Evolutionary conservation across 2,329 filamentous ascomycete species (phyloP).

Genomic region (Beauveria scarabaeidicola): DNA sequence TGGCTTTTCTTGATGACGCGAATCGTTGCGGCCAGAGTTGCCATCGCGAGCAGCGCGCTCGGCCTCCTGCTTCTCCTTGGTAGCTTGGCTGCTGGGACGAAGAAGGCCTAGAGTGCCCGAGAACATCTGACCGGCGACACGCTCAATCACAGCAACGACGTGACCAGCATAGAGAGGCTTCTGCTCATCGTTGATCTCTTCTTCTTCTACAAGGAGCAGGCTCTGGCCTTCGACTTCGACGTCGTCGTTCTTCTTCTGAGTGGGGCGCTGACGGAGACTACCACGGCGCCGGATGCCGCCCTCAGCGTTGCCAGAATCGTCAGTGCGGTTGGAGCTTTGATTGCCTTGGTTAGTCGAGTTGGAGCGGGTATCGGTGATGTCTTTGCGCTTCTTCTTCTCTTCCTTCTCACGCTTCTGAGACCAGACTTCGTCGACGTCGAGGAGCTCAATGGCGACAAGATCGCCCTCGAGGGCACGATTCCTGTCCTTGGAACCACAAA

Average conservation of each 20-base stretch:
- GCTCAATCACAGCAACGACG: constrained; percentile 93
- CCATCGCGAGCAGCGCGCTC: constrained; percentile 89
- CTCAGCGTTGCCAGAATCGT: constrained; percentile 57
- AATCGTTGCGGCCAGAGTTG: constrained; percentile 60
- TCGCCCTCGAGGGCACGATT: constrained; percentile 96
- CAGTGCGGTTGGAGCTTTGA: constrained; percentile 52
- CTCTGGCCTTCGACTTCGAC: constrained; percentile 98
- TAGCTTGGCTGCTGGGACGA: constrained; percentile 93
- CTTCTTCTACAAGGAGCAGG: constrained; percentile 90
- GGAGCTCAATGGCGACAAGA: constrained; percentile 86
- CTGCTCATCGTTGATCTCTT: constrained; percentile 96
- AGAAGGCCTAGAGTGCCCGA: constrained; percentile 90
- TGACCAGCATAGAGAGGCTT: constrained; percentile 97
- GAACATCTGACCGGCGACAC: constrained; percentile 97
- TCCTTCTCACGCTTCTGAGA: constrained; percentile 98
- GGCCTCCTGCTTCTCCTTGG: constrained; percentile 98
- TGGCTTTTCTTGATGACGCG: constrained; percentile 81
- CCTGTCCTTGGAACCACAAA: constrained; percentile 97
- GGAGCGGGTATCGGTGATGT: constrained; percentile 84
- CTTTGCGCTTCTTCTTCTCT: constrained; percentile 99
- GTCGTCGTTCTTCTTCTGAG: constrained; percentile 99
- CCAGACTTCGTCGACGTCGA: constrained; percentile 98
- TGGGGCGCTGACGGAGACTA: constrained; percentile 90
- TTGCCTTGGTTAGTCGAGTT: constrained; percentile 66
- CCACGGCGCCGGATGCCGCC: constrained; percentile 86